These are phyloP conservation scores for Fistulinella cinereoalba DNA, from an alignment of 1,284 basidiomycete species.

Conservation along the genomic window DNA sequence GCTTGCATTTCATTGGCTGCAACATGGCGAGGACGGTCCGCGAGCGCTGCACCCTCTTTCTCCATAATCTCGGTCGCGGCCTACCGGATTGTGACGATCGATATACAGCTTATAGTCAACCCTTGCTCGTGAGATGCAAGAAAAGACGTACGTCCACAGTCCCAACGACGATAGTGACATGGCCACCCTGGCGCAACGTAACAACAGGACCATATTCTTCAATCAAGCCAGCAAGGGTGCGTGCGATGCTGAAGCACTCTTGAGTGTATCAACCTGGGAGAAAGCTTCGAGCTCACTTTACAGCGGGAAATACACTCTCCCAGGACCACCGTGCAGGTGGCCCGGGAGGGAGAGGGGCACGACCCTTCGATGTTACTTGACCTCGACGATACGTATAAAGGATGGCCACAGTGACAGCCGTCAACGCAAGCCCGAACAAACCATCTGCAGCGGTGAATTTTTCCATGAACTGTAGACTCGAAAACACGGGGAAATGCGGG, in stretches of 20 bases:
- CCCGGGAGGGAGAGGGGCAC: constrained; percentile 25
- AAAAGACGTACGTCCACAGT: constrained; percentile 30
- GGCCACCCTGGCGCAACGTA: constrained; percentile 26
- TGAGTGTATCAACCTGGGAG: not conserved
- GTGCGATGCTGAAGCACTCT: constrained; percentile 11
- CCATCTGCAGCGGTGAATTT: not conserved
- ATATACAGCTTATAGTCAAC: no score
- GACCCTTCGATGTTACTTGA: not conserved
- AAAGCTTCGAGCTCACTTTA: constrained; percentile 11
- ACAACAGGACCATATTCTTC: constrained; percentile 35
- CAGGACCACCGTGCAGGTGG: constrained; percentile 27
- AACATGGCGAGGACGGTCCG: constrained; percentile 34
- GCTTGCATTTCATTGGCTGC: constrained; percentile 30
- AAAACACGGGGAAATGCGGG: no score
- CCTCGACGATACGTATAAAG: constrained; percentile 1
- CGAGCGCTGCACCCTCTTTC: constrained; percentile 31
- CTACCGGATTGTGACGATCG: no score
- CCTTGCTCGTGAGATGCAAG: no score
- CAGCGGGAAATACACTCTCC: constrained; percentile 17
- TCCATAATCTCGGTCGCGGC: constrained; percentile 35
- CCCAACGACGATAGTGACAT: constrained; percentile 30
- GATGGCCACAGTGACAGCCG: not conserved
- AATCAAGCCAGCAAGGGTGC: constrained; percentile 24
- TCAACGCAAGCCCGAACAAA: constrained; percentile 1
- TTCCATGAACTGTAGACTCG: no score